Conservation (phyloP, 2,329 filamentous ascomycete species). For the Amphichorda felina region DNA sequence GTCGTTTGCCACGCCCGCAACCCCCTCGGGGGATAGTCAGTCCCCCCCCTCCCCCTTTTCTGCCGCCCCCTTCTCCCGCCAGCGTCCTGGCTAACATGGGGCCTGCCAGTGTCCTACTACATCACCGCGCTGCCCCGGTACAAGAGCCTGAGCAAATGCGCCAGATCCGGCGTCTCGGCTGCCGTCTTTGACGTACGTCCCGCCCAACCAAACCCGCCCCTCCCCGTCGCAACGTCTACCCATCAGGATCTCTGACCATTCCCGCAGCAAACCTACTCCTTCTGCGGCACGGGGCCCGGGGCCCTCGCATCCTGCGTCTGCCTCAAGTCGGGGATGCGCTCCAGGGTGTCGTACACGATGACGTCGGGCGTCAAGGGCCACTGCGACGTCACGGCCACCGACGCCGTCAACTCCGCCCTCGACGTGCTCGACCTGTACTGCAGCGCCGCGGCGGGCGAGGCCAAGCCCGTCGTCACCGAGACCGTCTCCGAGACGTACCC, state of each 20-base stretch:
- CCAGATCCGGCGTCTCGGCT: slow-evolving; percentile 23
- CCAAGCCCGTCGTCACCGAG: slow-evolving; percentile 24
- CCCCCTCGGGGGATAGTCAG: slow-evolving; percentile 39
- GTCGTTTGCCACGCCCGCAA: slow-evolving; percentile 29
- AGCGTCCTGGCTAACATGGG: no score
- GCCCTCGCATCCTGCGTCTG: slow-evolving; percentile 41
- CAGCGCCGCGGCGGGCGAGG: slow-evolving; percentile 31
- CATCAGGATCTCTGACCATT: no score
- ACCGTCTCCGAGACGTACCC: slow-evolving; percentile 18
- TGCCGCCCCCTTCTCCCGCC: no score
- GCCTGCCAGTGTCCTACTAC: slow-evolving; percentile 35
- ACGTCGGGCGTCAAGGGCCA: slow-evolving; percentile 28
- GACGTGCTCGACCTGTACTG: slow-evolving; percentile 35
- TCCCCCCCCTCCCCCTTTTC: slow-evolving; percentile 4
- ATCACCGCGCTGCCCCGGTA: slow-evolving; percentile 38
- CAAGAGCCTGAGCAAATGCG: slow-evolving; percentile 30
- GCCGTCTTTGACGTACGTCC: not conserved
- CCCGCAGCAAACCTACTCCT: no score
- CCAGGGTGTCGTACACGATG: slow-evolving; percentile 27
- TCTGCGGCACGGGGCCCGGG: slow-evolving; percentile 23
- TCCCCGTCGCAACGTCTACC: no score
- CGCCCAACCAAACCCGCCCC: not conserved
- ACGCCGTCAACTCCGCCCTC: slow-evolving; percentile 33
- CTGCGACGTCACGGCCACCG: slow-evolving; percentile 30
- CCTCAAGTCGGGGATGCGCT: slow-evolving; percentile 33